Percentiles rank a stretch among this genome's conserved stretches.
Conservation (phyloP, 164 flowering plant species). For the Stephania yunnanensis region DNA sequence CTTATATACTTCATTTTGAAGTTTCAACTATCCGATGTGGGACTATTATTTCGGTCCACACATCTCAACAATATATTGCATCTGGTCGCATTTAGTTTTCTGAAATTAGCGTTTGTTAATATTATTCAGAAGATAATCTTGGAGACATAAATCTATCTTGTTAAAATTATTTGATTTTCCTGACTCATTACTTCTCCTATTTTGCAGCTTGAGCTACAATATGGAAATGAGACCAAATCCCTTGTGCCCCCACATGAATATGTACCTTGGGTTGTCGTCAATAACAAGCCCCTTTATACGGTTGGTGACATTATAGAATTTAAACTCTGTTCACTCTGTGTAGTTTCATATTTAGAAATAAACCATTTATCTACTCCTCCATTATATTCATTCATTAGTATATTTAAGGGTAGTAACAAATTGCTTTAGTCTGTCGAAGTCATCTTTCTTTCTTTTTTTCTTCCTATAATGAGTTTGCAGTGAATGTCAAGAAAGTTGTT, state of each 20-base stretch:
- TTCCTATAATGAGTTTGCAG: not conserved
- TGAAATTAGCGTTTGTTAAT: not conserved
- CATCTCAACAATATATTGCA: too few species aligned
- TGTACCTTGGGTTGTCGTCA: slow-evolving; percentile 91
- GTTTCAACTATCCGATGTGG: too few species aligned
- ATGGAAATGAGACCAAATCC: slow-evolving; percentile 57
- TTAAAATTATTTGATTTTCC: not conserved
- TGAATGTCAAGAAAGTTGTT: not conserved
- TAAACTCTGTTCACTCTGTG: too few species aligned
- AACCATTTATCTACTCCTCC: too few species aligned
- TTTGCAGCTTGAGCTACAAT: slow-evolving; percentile 72
- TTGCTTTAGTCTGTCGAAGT: not conserved
- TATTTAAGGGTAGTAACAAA: too few species aligned
- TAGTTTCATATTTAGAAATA: too few species aligned
- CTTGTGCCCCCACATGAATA: slow-evolving; percentile 80
- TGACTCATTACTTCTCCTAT: not conserved
- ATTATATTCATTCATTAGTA: too few species aligned
- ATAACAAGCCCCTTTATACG: slow-evolving; percentile 75
- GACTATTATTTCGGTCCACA: too few species aligned
- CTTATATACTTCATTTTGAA: too few species aligned
- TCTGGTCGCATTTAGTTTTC: not conserved
- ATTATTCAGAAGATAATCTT: not conserved
- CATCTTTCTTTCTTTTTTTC: not conserved
- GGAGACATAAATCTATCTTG: not conserved
- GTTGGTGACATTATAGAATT: slow-evolving; percentile 26